phyloP scores from a whole-genome alignment of 2,329 filamentous ascomycete genomes.

The Colletotrichum destructivum region DNA sequence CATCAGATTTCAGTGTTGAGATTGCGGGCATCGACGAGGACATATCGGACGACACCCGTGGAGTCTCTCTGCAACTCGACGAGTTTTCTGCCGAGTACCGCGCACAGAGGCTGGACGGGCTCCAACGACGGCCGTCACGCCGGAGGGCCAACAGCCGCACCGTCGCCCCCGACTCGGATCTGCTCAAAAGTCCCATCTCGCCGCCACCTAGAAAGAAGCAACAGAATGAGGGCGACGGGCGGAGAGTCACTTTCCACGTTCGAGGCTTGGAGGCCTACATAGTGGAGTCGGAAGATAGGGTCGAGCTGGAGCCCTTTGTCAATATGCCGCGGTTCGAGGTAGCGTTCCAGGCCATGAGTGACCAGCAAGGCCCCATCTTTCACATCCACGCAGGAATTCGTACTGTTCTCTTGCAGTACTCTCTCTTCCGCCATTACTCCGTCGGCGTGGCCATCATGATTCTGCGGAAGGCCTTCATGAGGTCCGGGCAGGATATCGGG shows the following conservation, averaged over 20 bases:
- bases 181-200: slow-evolving; percentile 65
- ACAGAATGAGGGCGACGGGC: slow-evolving; percentile 78
- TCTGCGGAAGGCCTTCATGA: slow-evolving; percentile 78
- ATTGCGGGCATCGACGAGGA: slow-evolving; percentile 89
- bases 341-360: slow-evolving; percentile 86
- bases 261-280: slow-evolving; percentile 91
- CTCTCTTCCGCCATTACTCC: slow-evolving; percentile 93
- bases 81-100: slow-evolving; percentile 92
- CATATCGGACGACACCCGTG: slow-evolving; percentile 86
- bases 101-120: slow-evolving; percentile 80
- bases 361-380: slow-evolving; percentile 88
- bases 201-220: slow-evolving; percentile 66
- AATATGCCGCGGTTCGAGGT: slow-evolving; percentile 90
- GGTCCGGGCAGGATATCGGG: slow-evolving; percentile 59
- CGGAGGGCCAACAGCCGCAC: slow-evolving; percentile 83
- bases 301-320: slow-evolving; percentile 89
- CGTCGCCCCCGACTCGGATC: slow-evolving; percentile 78
- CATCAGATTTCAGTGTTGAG: slow-evolving; percentile 90
- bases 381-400: slow-evolving; percentile 87
- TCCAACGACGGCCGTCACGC: slow-evolving; percentile 71
- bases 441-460: slow-evolving; percentile 86
- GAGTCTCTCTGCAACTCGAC: slow-evolving; percentile 88
- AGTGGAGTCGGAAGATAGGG: slow-evolving; percentile 87
- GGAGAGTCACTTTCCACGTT: slow-evolving; percentile 84
- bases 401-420: slow-evolving; percentile 88